Conservation (phyloP, 257 asterid genomes). For the Dorcoceras hygrometricum region DNA sequence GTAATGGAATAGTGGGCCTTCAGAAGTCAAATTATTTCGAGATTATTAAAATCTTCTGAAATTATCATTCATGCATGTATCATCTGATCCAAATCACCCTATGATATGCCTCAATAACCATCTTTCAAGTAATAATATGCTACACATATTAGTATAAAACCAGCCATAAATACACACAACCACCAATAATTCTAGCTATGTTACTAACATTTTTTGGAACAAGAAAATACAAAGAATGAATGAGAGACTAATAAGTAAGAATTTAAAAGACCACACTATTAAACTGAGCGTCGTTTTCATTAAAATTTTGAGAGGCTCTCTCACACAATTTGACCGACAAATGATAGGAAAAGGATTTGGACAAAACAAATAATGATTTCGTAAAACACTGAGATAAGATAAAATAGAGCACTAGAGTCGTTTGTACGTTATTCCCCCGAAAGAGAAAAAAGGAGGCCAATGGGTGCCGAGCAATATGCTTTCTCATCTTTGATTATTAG, state of each 20-base stretch:
- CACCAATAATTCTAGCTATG: too few relatives aligned
- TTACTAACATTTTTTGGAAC: too few relatives aligned
- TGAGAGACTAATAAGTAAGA: too few relatives aligned
- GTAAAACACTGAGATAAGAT: slow-evolving; percentile 6
- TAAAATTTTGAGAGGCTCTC: neutral
- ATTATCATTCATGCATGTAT: too few relatives aligned
- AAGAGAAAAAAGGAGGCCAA: slow-evolving; percentile 12
- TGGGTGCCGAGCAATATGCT: slow-evolving; percentile 35
- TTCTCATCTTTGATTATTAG: slow-evolving; percentile 12
- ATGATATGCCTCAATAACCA: too few relatives aligned
- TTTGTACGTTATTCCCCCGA: slow-evolving; percentile 8
- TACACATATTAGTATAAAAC: too few relatives aligned
- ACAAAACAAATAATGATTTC: slow-evolving; percentile 19
- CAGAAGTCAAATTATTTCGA: neutral
- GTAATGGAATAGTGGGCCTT: neutral
- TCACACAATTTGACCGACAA: neutral
- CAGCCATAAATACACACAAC: too few relatives aligned
- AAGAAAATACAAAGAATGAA: too few relatives aligned
- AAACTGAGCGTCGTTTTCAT: neutral
- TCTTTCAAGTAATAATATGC: too few relatives aligned
- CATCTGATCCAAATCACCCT: too few relatives aligned
- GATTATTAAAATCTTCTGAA: neutral
- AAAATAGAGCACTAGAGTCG: slow-evolving; percentile 29
- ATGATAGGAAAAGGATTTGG: neutral
- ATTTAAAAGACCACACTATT: too few relatives aligned